Conservation (phyloP, 192 early-diverging fungal genomes). For the Rhizophagus sp. region DNA sequence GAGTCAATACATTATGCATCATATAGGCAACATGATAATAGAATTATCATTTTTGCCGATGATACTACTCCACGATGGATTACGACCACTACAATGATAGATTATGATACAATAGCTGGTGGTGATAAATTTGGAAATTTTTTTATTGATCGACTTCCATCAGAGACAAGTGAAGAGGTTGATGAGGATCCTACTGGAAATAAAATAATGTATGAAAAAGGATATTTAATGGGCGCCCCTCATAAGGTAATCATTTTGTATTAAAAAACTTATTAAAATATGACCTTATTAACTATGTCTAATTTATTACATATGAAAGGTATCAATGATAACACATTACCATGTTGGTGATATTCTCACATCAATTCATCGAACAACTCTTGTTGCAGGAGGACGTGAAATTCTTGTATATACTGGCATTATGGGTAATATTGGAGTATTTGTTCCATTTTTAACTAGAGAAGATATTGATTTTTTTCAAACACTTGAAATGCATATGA, state of each 20-base stretch:
- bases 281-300: slow-evolving; percentile 26
- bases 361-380: slow-evolving; percentile 70
- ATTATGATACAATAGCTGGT: slow-evolving; percentile 90
- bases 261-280: not conserved
- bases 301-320: slow-evolving; percentile 34
- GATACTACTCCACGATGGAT: slow-evolving; percentile 89
- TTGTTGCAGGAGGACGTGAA: slow-evolving; percentile 86
- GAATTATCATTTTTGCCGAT: slow-evolving; percentile 89
- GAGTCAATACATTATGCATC: slow-evolving; percentile 82
- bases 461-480: slow-evolving; percentile 94
- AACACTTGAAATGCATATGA: slow-evolving; percentile 87
- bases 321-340: slow-evolving; percentile 74
- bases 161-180: slow-evolving; percentile 64
- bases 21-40: slow-evolving; percentile 73
- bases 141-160: slow-evolving; percentile 72
- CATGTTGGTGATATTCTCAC: slow-evolving; percentile 88
- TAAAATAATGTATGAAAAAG: slow-evolving; percentile 78
- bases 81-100: slow-evolving; percentile 76
- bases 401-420: slow-evolving; percentile 87
- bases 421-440: slow-evolving; percentile 79
- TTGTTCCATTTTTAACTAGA: slow-evolving; percentile 85
- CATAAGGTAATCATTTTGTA: slow-evolving; percentile 62
- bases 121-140: slow-evolving; percentile 99
- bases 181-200: slow-evolving; percentile 89
- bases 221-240: slow-evolving; percentile 80